Conservation (phyloP, 2,329 filamentous ascomycete species). For the Torrubiella hemipterigena region DNA sequence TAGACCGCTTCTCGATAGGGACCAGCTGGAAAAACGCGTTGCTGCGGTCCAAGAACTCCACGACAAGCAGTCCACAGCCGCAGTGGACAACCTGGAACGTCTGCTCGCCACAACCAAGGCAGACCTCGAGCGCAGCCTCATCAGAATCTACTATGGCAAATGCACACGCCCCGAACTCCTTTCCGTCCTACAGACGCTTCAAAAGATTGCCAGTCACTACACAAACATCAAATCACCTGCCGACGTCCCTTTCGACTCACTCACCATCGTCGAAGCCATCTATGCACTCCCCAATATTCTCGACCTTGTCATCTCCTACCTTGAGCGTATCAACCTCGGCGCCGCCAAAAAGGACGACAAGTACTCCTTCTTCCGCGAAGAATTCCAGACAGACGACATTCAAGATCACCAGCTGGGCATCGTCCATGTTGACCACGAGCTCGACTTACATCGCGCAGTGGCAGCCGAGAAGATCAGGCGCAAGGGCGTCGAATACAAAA, state of each 20-base stretch:
- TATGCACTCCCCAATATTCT: slow-evolving; percentile 65
- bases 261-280: slow-evolving; percentile 59
- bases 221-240: slow-evolving; percentile 49
- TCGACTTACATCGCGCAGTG: slow-evolving; percentile 61
- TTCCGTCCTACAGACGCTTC: slow-evolving; percentile 72
- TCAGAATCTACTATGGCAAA: slow-evolving; percentile 95
- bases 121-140: slow-evolving; percentile 85
- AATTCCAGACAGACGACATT: slow-evolving; percentile 80
- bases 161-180: slow-evolving; percentile 84
- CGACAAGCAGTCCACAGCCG: slow-evolving; percentile 49
- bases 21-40: slow-evolving; percentile 64
- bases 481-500: slow-evolving; percentile 63
- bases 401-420: slow-evolving; percentile 83
- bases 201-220: slow-evolving; percentile 70
- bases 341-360: slow-evolving; percentile 84
- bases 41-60: slow-evolving; percentile 79
- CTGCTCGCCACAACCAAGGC: slow-evolving; percentile 60
- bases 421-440: slow-evolving; percentile 79
- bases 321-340: slow-evolving; percentile 75
- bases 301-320: slow-evolving; percentile 57
- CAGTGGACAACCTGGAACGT: slow-evolving; percentile 61
- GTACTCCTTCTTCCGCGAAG: slow-evolving; percentile 83
- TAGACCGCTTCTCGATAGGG: slow-evolving; percentile 68
- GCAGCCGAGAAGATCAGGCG: slow-evolving; percentile 64
- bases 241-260: slow-evolving; percentile 61